Evolutionary conservation across 768 basidiomycete species (phyloP).

Genomic region (Tricholoma sp.): DNA sequence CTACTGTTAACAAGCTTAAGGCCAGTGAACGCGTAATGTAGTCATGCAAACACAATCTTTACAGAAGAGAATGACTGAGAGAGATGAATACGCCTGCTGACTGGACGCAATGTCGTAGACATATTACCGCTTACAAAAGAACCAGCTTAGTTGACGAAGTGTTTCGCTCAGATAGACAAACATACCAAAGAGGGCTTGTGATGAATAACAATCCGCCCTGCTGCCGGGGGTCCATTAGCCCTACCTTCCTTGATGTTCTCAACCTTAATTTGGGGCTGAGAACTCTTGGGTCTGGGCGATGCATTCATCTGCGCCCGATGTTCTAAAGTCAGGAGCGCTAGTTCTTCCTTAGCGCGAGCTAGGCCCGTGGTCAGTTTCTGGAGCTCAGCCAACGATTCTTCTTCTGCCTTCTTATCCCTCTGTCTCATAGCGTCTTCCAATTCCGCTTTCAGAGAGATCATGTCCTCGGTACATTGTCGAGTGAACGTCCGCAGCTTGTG

Average conservation of each 20-base stretch:
- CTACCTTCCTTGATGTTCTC: background rate
- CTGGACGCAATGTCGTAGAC: too few species aligned
- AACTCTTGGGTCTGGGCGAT: background rate
- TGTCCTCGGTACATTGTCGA: conserved; percentile 4
- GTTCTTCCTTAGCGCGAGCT: background rate
- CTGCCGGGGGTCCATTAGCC: background rate
- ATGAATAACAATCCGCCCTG: background rate
- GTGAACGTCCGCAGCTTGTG: conserved; percentile 2
- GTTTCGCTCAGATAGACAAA: background rate
- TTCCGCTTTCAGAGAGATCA: background rate
- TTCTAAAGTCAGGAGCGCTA: background rate
- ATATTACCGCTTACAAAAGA: background rate
- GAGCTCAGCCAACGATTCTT: background rate
- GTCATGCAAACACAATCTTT: too few species aligned
- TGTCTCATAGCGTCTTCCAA: conserved; percentile 3
- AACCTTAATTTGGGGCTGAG: background rate
- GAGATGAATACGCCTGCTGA: too few species aligned
- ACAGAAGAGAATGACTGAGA: too few species aligned
- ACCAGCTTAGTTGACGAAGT: background rate
- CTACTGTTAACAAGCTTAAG: too few species aligned
- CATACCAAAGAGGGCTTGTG: background rate
- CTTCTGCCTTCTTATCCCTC: conserved; percentile 3
- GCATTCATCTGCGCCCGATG: background rate
- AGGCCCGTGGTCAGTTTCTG: background rate
- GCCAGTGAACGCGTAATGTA: too few species aligned